phyloP scores from a whole-genome alignment of 78 protist genomes.

The Dictyostelium firmibasis region DNA sequence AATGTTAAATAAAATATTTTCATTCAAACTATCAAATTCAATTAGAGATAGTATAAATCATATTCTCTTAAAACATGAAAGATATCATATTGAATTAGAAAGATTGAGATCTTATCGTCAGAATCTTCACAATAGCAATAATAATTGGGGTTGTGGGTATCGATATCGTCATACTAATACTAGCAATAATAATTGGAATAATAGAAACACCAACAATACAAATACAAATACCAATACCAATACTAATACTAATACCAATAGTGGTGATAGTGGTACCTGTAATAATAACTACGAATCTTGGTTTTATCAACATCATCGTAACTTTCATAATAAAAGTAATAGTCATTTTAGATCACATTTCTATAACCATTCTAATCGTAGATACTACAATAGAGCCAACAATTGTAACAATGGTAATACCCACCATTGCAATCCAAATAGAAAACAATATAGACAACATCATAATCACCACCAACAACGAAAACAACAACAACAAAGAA shows the following conservation, averaged over 20 bases:
- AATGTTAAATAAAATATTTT: not conserved
- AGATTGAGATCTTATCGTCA: not conserved
- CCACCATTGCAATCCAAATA: too few species aligned
- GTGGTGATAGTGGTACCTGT: not conserved
- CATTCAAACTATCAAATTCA: not conserved
- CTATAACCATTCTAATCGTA: not conserved
- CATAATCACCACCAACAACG: not conserved
- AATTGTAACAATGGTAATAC: not conserved
- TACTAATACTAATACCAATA: too few species aligned
- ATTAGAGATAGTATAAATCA: not conserved
- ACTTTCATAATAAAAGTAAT: not conserved
- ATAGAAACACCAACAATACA: not conserved
- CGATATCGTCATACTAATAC: not conserved
- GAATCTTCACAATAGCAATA: not conserved
- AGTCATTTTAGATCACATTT: not conserved
- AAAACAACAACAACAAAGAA: not conserved
- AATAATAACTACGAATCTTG: not conserved
- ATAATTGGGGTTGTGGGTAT: too few species aligned
- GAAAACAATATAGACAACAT: not conserved
- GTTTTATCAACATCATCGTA: not conserved
- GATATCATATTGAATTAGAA: not conserved
- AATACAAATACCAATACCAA: too few species aligned
- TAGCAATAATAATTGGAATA: too few species aligned
- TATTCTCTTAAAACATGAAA: not conserved
- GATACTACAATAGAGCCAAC: not conserved